Evolutionary conservation across 371 early-diverging fungal genomes (phyloP).

Genomic region (Mortierella sp.): DNA sequence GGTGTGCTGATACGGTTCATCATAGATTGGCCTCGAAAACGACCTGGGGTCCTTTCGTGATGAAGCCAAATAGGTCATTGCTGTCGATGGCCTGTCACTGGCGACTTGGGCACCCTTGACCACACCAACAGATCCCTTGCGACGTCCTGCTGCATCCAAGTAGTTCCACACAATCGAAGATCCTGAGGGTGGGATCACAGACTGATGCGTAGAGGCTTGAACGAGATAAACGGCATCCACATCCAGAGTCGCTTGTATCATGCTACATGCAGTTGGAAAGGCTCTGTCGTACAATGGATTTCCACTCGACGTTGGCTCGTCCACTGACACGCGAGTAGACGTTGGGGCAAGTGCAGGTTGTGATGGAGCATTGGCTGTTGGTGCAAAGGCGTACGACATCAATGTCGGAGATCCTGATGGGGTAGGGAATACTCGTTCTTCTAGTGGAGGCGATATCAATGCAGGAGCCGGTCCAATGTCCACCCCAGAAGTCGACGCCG

Average conservation of each 20-base stretch:
- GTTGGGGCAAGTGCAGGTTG: not conserved
- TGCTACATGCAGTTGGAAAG: conserved; percentile 44
- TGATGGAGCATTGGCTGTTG: not conserved
- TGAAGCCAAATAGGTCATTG: conserved; percentile 29
- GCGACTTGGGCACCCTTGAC: conserved; percentile 29
- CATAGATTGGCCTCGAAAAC: conserved; percentile 20
- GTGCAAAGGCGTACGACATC: conserved; percentile 11
- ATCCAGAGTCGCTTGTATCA: conserved; percentile 52
- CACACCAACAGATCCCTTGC: conserved; percentile 41
- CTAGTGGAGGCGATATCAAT: conserved; percentile 19
- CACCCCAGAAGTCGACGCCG: conserved; percentile 1
- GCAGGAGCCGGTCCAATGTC: conserved; percentile 10
- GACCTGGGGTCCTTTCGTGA: conserved; percentile 28
- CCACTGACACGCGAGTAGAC: not conserved
- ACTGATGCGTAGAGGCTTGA: conserved; percentile 35
- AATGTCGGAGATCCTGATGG: conserved; percentile 46
- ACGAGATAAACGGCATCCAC: conserved; percentile 56
- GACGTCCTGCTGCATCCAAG: conserved; percentile 44
- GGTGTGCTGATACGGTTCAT: conserved; percentile 33
- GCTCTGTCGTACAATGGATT: conserved; percentile 48
- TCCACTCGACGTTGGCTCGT: conserved; percentile 6
- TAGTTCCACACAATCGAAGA: conserved; percentile 46
- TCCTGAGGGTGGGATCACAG: conserved; percentile 33
- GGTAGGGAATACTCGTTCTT: conserved; percentile 43
- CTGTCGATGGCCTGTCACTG: conserved; percentile 16